Evolutionary conservation across 345 rosid species (phyloP), one percentile per base, ranked within the genome.

Genomic region (Nasturtium officinale): DNA sequence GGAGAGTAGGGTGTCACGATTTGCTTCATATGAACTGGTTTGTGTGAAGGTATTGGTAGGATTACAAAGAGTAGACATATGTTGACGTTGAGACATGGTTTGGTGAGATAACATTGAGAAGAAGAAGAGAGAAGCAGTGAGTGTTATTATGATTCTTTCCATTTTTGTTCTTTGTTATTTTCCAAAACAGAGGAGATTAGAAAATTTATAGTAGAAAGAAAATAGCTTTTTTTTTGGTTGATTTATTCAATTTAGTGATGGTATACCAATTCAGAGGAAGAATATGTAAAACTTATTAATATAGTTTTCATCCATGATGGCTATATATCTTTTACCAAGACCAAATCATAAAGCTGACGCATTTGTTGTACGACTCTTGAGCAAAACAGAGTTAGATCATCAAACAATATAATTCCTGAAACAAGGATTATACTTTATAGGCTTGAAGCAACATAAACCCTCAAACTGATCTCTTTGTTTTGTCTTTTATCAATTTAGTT

Each of bases 71-170:
- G 71, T 66, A 12, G 0, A 2, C 42, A 42, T 7, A 52, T 54
- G 72, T 43, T 43, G 5, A 53, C 26, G 51, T 55, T 68, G 63
- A 7, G 72, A 68, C 3, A 40, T 42, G 42, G 18, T 42, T 55
- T 42, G 15, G 15, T n/a, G 62, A 68, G 42, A 55, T 4, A 68
- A 68, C 12, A 68, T 1, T 10, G 53, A 40, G 42, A 67, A 17
- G 37, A 5, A 16, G 1, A 48, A 65, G 17, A 37, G 42, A 37
- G 42, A 4, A 58, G 61, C 17, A 30, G 15, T n/a, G 35, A 56
- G 38, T n/a, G 5, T 10, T 0, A 9, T 17, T 15, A 58, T 32
- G 16, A 10, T 11, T 17, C n/a, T 58, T 18, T 26, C 26, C 62
- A 58, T 58, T 17, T 17, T 58, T 58, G 28, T 58, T 56, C 2